Evolutionary conservation across 1,284 basidiomycete species (phyloP), one percentile per base, ranked within the genome.

Genomic region (Entoloma clypeatum): DNA sequence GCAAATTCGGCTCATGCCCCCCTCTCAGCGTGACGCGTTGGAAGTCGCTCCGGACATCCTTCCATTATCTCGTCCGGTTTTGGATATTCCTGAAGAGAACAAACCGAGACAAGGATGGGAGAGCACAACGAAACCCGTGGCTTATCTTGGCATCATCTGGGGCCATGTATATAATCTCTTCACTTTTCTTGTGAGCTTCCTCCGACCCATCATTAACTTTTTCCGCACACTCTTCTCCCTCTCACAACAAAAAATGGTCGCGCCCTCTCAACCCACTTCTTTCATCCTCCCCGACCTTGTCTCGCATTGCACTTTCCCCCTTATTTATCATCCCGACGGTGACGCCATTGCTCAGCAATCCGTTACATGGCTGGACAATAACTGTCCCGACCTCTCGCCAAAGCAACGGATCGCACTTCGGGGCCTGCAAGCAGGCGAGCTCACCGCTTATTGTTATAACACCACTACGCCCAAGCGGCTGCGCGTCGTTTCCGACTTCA

Each of bases 211-310:
- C n/a, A n/a, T n/a, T n/a, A n/a, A n/a, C n/a, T n/a, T n/a, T n/a
- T n/a, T n/a, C n/a, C n/a, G n/a, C n/a, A n/a, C n/a, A n/a, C 33
- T 5, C 33, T 24, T 9, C 27, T 7, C 11, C 18, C 11, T 13
- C 33, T 31, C 11, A 14, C 14, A 14, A 32, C 18, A 16, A 31
- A 43, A 40, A 34, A 34, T 43, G 30, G 24, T 39, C 30, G 19
- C 36, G 16, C 8, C 32, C n/a, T 23, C 33, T 2, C 36, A 53
- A 25, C 58, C 61, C 11, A 51, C 54, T n/a, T 68, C 62, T 22
- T 81, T 82, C 59, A 61, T 76, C 42, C 71, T 85, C 40, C 82
- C 81, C 26, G 79, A 85, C 59, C 74, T 85, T 44, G 68, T 81
- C 26, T 69, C 70, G 1, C 71, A 79, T 48, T 85, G 80, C 54